Evolutionary conservation across 345 rosid species (phyloP).

Genomic region (Psidium friedrichsthalianum): DNA sequence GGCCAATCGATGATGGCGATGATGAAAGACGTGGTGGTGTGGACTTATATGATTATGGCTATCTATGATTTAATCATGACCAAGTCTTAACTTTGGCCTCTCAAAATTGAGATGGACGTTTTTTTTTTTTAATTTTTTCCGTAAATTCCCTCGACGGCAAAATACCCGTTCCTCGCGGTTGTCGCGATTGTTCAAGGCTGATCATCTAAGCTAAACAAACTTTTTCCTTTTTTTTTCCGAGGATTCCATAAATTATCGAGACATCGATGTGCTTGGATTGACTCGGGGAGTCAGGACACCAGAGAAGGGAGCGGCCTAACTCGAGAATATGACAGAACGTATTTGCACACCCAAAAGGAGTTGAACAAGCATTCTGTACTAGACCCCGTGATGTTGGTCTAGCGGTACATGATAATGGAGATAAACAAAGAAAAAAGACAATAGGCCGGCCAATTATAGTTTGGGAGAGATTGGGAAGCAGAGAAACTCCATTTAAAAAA

Average conservation of each 20-base stretch:
- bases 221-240: not conserved
- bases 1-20: slow-evolving; percentile 14
- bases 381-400: not conserved
- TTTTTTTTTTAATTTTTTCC: not conserved
- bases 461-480: not conserved
- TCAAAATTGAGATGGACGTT: not conserved
- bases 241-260: not conserved
- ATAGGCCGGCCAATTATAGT: not conserved
- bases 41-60: not conserved
- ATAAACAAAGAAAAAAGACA: not conserved
- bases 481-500: too few species aligned
- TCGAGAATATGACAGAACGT: not conserved
- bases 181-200: not conserved
- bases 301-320: not conserved
- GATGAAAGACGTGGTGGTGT: slow-evolving; percentile 3
- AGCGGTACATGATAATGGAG: not conserved
- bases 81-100: not conserved
- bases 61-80: not conserved
- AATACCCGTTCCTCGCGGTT: not conserved
- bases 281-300: not conserved
- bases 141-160: not conserved
- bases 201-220: not conserved
- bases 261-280: not conserved
- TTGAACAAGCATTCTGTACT: not conserved
- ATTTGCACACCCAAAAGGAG: not conserved